These are phyloP conservation scores for Lipomyces oligophaga DNA, from an alignment of 805 yeast species.

Conservation along the genomic window DNA sequence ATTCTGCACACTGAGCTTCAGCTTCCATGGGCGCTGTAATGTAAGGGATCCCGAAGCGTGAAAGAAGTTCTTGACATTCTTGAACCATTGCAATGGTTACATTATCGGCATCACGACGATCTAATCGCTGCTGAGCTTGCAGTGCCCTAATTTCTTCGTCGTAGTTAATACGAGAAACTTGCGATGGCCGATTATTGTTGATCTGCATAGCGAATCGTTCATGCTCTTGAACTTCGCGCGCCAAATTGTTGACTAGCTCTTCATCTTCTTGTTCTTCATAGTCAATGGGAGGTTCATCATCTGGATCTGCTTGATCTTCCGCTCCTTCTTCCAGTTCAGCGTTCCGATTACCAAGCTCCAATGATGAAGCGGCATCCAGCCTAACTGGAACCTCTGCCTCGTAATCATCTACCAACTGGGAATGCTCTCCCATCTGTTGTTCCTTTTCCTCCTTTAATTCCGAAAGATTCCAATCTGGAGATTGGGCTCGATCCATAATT, in stretches of 20 bases:
- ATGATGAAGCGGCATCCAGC: too few species aligned
- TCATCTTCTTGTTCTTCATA: constrained; percentile 66
- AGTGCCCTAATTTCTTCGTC: constrained; percentile 41
- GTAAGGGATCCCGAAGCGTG: constrained; percentile 89
- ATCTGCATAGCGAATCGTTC: constrained; percentile 50
- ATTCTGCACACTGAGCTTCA: constrained; percentile 94
- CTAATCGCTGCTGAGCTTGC: constrained; percentile 60
- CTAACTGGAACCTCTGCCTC: too few species aligned
- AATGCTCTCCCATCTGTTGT: too few species aligned
- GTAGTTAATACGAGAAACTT: constrained; percentile 24
- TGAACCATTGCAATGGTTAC: constrained; percentile 80
- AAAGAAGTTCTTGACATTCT: constrained; percentile 84
- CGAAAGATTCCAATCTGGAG: constrained; percentile 6
- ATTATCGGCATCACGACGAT: constrained; percentile 84
- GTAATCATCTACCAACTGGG: too few species aligned
- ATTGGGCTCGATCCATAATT: neutral
- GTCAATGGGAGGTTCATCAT: constrained; percentile 31
- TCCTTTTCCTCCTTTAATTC: too few species aligned
- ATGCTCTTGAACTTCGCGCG: constrained; percentile 70
- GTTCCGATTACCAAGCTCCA: too few species aligned
- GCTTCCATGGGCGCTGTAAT: constrained; percentile 98
- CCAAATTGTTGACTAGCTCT: constrained; percentile 56
- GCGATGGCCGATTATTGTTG: constrained; percentile 2
- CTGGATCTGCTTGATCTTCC: constrained; percentile 16
- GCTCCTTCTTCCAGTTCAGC: constrained; percentile 3